Base-by-base conservation (phyloP, 768 basidiomycete genomes). In the Kwoniella botswanensis region DNA sequence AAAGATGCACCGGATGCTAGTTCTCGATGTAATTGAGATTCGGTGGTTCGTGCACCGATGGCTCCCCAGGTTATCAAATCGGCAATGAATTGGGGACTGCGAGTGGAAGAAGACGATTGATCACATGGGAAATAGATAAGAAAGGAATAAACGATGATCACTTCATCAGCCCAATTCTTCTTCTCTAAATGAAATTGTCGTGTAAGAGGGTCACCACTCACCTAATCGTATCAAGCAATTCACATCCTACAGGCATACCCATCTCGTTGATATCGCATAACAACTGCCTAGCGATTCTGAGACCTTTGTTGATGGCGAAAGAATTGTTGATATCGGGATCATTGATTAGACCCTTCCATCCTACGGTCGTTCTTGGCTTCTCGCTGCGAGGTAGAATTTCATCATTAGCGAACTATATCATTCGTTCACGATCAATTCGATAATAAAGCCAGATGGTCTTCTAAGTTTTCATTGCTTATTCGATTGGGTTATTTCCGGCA, bases 301-400 rank as follows among this genome's bases (percentile, higher is more conserved):
- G 89, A 56, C 96, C 96, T 85, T 96, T 96, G 89, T 98, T 99
- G 83, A 99, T 99, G 74, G 89, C 87, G 90, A 93, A 98, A 65
- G 93, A 91, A 65, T 93, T 93, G 80, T 98, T 92, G 81, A 98
- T 92, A 80, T 95, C 92, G 2, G 95, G 95, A 85, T 98, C 96
- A 83, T 87, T 86, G 81, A 86, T 86, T 26, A 86, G 77, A 50
- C 96, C 97, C 86, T 99, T 98, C 86, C 86, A 98, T 76, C 95
- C 95, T 59, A 98, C 94, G 2, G 94, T 98, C 35, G 96, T 98
- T 68, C 96, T 88, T 0, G 94, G 97, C 90, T 98, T 96, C 89
- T 96, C 82, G 73, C 69, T 77, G 68, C 66, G 57, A 13, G 24
- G 29, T 44, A 21, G 1, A 17, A n/a, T 6, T 24, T 29, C 13